phyloP scores from a whole-genome alignment of 768 basidiomycete genomes.

The Collybia nuda region DNA sequence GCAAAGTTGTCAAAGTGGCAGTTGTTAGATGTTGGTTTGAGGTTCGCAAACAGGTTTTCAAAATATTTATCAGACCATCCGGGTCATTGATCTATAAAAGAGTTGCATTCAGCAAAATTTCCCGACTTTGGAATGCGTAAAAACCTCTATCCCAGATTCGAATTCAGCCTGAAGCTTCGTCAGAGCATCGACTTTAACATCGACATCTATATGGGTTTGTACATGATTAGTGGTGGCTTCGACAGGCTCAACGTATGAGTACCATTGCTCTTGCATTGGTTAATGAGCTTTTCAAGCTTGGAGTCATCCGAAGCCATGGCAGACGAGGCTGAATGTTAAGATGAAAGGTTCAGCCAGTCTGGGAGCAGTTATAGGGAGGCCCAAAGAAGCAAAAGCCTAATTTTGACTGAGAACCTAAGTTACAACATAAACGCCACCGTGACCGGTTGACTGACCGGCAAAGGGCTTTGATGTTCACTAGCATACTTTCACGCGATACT shows the following conservation, averaged over 20 bases:
- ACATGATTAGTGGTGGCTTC: not conserved
- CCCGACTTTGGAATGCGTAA: not conserved
- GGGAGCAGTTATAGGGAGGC: not conserved
- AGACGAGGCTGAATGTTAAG: conserved; percentile 9
- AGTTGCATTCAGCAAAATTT: conserved; percentile 4
- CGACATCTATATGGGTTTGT: conserved; percentile 54
- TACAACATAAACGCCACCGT: too few species aligned
- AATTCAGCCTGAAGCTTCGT: conserved; percentile 76
- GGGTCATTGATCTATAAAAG: conserved; percentile 62
- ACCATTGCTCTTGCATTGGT: conserved; percentile 69
- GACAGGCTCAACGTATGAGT: conserved; percentile 12
- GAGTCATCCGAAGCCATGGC: conserved; percentile 53
- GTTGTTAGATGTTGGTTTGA: conserved; percentile 81
- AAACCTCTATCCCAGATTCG: conserved; percentile 70
- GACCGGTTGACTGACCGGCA: too few species aligned
- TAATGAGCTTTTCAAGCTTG: conserved; percentile 58
- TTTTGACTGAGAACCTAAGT: not conserved
- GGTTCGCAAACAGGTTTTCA: conserved; percentile 76
- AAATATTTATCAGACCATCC: conserved; percentile 64
- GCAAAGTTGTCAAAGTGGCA: conserved; percentile 72
- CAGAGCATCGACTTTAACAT: conserved; percentile 78
- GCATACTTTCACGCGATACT: too few species aligned
- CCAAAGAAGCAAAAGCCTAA: conserved; percentile 4
- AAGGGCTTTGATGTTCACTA: too few species aligned
- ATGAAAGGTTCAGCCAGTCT: not conserved